A percentile compares a stretch with the other conserved stretches of the same genome.
Conservation (phyloP, 768 basidiomycete genomes). For the Serendipita sp. region DNA sequence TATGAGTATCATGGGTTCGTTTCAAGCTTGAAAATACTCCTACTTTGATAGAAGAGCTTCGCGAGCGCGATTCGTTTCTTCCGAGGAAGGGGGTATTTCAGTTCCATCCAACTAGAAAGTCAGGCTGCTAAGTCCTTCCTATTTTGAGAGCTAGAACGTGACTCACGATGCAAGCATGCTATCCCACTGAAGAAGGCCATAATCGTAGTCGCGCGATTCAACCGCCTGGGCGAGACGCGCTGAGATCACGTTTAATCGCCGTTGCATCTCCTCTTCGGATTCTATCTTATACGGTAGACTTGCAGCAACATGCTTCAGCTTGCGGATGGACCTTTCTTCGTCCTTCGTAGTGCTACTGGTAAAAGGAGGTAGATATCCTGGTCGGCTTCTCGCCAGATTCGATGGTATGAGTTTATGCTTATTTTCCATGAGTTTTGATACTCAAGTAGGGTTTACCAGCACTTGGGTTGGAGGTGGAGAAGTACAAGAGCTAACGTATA, state of each 20-base stretch:
- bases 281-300: slow-evolving; percentile 67
- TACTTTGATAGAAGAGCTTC: slow-evolving; percentile 54
- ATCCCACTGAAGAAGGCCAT: slow-evolving; percentile 68
- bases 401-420: slow-evolving; percentile 3
- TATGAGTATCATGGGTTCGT: background rate
- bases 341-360: background rate
- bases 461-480: background rate
- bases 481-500: background rate
- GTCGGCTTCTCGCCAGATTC: background rate
- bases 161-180: slow-evolving; percentile 56
- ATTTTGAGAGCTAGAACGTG: slow-evolving; percentile 11
- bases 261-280: slow-evolving; percentile 55
- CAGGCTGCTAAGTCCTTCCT: background rate
- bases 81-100: slow-evolving; percentile 78
- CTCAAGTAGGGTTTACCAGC: background rate
- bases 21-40: background rate
- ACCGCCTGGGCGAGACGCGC: slow-evolving; percentile 41
- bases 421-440: no score
- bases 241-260: slow-evolving; percentile 56
- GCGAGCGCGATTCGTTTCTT: slow-evolving; percentile 56
- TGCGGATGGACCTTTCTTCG: slow-evolving; percentile 15
- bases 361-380: background rate
- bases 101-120: slow-evolving; percentile 47
- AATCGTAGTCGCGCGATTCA: slow-evolving; percentile 67
- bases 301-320: slow-evolving; percentile 43